Evolutionary conservation across 1,139 yeast species (phyloP), one percentile per base, ranked within the genome.

Genomic region (Saccharomyces hybrid): DNA sequence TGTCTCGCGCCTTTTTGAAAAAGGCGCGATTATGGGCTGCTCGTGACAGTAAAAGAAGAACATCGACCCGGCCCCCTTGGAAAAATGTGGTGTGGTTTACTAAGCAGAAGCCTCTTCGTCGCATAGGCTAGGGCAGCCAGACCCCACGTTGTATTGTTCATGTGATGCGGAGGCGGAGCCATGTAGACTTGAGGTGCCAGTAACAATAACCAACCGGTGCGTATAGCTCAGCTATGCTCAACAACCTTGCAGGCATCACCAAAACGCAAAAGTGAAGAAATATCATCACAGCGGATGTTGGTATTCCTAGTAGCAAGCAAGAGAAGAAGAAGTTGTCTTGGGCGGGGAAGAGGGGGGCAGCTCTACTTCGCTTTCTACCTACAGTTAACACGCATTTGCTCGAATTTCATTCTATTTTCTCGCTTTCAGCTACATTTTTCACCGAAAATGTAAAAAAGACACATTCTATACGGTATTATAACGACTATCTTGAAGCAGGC

Each of bases 41-140:
- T 38, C 44, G 44, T 38, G 44, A 38, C 44, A 38, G 44, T 38
- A 38, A 38, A 38, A 24, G 44, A 38, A 38, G 44, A 26, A 19
- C 24, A 19, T 38, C 44, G 12, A 38, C n/a, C 26, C n/a, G 42
- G 19, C 24, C 44, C 42, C 44, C 26, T 38, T 24, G 26, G 26
- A 24, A 38, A 38, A 38, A 38, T 38, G 44, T 38, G 44, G 44
- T 38, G 44, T 38, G 44, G 44, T 38, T 24, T 38, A 38, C 44
- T 38, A 38, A 38, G 44, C 44, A 38, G 44, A 19, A 19, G 44
- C 44, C n/a, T 16, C 24, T 38, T 38, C 44, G 44, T 38, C 44
- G 26, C 44, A 38, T 38, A 38, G 16, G n/a, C 44, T 38, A 38
- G 21, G 24, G 24, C 21, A 38, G 19, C 44, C 24, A 16, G 44